phyloP scores from a whole-genome alignment of 176 grass and related monocot genomes.

The Olyra latifolia region DNA sequence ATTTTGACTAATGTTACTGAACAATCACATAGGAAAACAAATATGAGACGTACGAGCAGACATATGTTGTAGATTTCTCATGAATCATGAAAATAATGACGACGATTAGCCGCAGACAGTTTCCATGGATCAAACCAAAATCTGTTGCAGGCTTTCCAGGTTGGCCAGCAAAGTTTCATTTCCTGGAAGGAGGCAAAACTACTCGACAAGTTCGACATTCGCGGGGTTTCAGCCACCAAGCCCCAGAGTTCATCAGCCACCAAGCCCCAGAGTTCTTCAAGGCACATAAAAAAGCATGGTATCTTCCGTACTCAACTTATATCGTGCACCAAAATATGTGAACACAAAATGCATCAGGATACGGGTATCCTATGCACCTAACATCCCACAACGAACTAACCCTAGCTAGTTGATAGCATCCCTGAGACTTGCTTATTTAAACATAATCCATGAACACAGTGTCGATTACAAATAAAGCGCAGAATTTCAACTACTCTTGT shows the following conservation, averaged over 20 bases:
- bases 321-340: neutral
- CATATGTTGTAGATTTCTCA: neutral
- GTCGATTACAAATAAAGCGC: neutral
- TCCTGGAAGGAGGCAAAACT: neutral
- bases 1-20: neutral
- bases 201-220: neutral
- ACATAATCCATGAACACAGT: neutral
- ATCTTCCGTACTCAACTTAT: neutral
- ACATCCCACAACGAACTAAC: neutral
- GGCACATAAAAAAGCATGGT: neutral
- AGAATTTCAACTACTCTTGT: conserved; percentile 26
- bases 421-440: neutral
- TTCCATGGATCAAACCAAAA: neutral
- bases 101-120: neutral
- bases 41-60: neutral
- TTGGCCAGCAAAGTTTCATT: neutral
- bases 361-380: neutral
- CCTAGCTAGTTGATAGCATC: neutral
- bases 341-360: neutral
- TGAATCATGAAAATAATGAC: neutral
- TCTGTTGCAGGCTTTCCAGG: neutral
- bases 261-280: too few species aligned
- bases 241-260: neutral
- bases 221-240: neutral
- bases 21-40: neutral